Base-by-base conservation (phyloP, 345 rosid species). In the Salix koriyanagi region DNA sequence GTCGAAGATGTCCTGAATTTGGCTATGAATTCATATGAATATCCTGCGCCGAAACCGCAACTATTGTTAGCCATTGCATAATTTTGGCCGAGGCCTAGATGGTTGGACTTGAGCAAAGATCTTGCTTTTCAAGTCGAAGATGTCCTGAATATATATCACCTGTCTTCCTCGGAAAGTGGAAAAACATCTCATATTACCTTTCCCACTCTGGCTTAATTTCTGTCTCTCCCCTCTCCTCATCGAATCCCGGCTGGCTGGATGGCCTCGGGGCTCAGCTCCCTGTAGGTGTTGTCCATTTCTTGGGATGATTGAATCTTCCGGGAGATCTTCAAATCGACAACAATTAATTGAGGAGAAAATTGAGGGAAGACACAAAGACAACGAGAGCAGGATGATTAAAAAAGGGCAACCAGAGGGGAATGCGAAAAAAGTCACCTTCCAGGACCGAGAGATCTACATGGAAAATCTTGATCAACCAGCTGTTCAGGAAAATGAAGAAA, bases 311-410 rank as follows among this genome's bases (percentile, higher is more conserved):
- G 48, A 14, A 46, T 14, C 50, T 46, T 41, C 44, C 9, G 44
- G 44, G 44, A 41, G 44, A 41, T 28, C 42, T 30, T 4, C 50
- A n/a, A 7, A 15, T 36, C 23, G n/a, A 13, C 4, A 32, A 39
- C 28, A 19, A 28, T 39, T 7, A 44, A 69, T 60, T 74, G 73
- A 61, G 74, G 74, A 60, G 74, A 58, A 16, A 60, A 41, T 69
- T 4, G 62, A 69, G 30, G 30, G 69, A 41, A 58, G 26, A 18
- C 54, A 16, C 7, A 36, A 70, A 19, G 74, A 44, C 50, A 21
- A 62, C 21, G 73, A 28, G 5, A 10, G 19, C n/a, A 65, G 69
- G 37, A 26, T 69, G 66, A 7, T 54, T 28, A 42, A 28, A 32
- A 54, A 23, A 48, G 67, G 15, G 50, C 50, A 37, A 32, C 13